Evolutionary conservation across 495 filamentous ascomycete species (phyloP).

Genomic region (Aspergillus nidulans): DNA sequence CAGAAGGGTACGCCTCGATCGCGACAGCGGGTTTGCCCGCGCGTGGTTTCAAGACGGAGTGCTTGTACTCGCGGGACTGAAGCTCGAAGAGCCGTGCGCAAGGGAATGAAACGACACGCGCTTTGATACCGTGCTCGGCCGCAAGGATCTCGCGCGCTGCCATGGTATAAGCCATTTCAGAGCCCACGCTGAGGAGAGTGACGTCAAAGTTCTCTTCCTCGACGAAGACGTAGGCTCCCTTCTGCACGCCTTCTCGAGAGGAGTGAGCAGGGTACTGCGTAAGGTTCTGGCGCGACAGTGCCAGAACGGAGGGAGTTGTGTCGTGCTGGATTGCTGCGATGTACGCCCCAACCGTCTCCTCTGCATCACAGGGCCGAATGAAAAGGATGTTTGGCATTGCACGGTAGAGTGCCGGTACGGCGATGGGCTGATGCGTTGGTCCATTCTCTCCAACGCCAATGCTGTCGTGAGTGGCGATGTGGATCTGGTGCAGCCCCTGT

Average conservation of each 20-base stretch:
- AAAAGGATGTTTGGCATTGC: slow-evolving; percentile 58
- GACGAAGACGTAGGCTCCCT: slow-evolving; percentile 31
- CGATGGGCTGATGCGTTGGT: slow-evolving; percentile 59
- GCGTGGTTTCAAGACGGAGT: slow-evolving; percentile 21
- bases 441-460: slow-evolving; percentile 57
- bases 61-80: slow-evolving; percentile 37
- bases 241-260: slow-evolving; percentile 18
- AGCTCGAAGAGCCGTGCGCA: slow-evolving; percentile 40
- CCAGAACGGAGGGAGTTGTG: slow-evolving; percentile 24
- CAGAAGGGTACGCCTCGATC: slow-evolving; percentile 43
- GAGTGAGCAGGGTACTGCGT: slow-evolving; percentile 16
- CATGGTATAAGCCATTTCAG: slow-evolving; percentile 28
- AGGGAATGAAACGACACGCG: slow-evolving; percentile 41
- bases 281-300: slow-evolving; percentile 22
- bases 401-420: slow-evolving; percentile 50
- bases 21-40: slow-evolving; percentile 29
- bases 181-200: slow-evolving; percentile 30
- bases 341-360: not conserved
- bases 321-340: not conserved
- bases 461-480: slow-evolving; percentile 57
- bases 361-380: slow-evolving; percentile 38
- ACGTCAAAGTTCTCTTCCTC: slow-evolving; percentile 25
- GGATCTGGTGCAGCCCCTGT: slow-evolving; percentile 49
- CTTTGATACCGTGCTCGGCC: slow-evolving; percentile 14
- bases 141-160: slow-evolving; percentile 17